Evolutionary conservation across 2,329 filamentous ascomycete genomes (phyloP), one percentile per base, ranked within the genome.

Genomic region (Myriosclerotinia duriaeana): DNA sequence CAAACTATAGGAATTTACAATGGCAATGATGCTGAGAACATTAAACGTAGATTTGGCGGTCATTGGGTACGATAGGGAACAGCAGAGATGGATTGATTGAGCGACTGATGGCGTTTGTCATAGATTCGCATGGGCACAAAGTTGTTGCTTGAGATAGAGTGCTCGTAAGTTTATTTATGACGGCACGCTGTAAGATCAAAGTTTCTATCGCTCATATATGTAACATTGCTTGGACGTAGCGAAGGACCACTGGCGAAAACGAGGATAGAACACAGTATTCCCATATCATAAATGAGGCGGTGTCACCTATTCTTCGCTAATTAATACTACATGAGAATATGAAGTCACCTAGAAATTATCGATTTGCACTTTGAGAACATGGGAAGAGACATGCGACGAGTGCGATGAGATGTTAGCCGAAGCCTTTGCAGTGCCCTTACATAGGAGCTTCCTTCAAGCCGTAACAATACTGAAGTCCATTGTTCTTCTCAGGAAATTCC

Each of bases 1-100:
- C 54, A 50, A 17, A 46, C 11, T 53, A 8, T 70, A 87, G 86
- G 83, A 82, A 15, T 89, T 90, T 72, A 89, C 86, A 15, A 88
- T 91, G 83, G 86, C 84, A 58, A 86, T 85, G 82, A 90, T 90
- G 88, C 80, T 91, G 20, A 83, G 82, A 70, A 85, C 82, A 40
- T 78, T 90, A 67, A 87, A 89, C 72, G 84, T 90, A 66, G 86
- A 89, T 65, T 76, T 85, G 5, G 78, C 82, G 59, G 73, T 84
- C n/a, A 87, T 91, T 70, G 88, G 87, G 6, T 90, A 84, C 74
- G 86, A 89, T 75, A 80, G 81, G 67, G 76, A 79, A 15, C 76
- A 78, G 64, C 84, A 88, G 74, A 79, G 79, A 73, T 90, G 88
- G 88, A 77, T 81, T 61, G 80, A 81, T 67, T 85, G 76, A 83